phyloP scores from a whole-genome alignment of 257 asterid species.

The Henckelia pumila region DNA sequence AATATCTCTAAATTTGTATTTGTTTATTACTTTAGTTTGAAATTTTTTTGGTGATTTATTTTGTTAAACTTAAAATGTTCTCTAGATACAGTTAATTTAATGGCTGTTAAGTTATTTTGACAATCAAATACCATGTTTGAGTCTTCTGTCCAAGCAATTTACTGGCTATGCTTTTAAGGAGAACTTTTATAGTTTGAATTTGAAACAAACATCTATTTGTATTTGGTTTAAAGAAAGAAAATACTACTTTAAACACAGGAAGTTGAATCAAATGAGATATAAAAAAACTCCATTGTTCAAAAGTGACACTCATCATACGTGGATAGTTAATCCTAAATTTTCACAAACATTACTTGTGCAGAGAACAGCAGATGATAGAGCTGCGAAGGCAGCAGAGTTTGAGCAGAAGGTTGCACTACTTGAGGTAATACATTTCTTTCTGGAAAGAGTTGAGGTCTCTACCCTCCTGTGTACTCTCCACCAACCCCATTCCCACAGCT shows the following conservation, averaged over 20 bases:
- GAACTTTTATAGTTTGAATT: not conserved
- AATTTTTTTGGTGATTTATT: not conserved
- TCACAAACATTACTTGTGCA: constrained; percentile 36
- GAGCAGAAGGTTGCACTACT: constrained; percentile 98
- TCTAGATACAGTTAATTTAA: not conserved
- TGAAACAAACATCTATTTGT: not conserved
- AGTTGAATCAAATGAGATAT: not conserved
- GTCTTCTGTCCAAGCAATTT: too few species aligned
- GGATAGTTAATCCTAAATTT: constrained; percentile 12
- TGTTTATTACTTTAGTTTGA: not conserved
- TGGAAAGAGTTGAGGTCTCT: constrained; percentile 16
- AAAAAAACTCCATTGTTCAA: not conserved
- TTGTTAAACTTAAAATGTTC: too few species aligned
- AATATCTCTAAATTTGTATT: not conserved
- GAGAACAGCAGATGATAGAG: constrained; percentile 96
- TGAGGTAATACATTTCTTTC: constrained; percentile 60
- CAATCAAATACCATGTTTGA: not conserved
- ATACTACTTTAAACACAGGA: not conserved
- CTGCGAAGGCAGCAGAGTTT: constrained; percentile 88
- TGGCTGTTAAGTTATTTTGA: too few species aligned
- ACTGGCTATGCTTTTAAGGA: not conserved
- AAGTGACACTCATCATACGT: not conserved
- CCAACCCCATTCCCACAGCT: constrained; percentile 13
- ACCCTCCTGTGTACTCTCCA: constrained; percentile 14
- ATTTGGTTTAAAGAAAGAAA: too few species aligned